A percentile compares a stretch with the other conserved stretches of the same genome.
Conservation (phyloP, 495 filamentous ascomycete genomes). For the Penicillium subrubescens region DNA sequence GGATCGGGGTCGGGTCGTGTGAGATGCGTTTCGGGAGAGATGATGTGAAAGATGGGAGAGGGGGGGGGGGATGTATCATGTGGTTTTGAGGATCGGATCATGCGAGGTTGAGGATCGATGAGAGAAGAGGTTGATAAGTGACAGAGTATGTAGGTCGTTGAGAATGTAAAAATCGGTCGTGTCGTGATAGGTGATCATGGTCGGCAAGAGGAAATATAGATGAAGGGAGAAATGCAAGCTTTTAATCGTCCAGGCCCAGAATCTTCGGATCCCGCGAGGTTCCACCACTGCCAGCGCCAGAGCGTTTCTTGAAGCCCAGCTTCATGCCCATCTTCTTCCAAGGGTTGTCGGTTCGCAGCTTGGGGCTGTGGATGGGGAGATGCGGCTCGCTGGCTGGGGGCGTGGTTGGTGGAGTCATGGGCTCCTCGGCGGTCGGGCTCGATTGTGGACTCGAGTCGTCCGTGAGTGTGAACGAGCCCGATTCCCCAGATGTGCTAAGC, state of each 20-base stretch:
- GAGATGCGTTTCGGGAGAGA: constrained; percentile 16
- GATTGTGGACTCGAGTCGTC: constrained; percentile 51
- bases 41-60: not conserved
- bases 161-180: not conserved
- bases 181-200: not conserved
- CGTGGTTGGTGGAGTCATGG: constrained; percentile 88
- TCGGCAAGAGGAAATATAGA: not conserved
- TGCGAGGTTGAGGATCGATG: constrained; percentile 15
- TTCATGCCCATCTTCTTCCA: constrained; percentile 89
- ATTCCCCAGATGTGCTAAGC: constrained; percentile 43
- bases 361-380: constrained; percentile 53
- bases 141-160: not conserved
- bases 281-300: constrained; percentile 33
- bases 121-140: constrained; percentile 4
- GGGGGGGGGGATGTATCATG: not conserved
- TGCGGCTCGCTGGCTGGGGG: constrained; percentile 68
- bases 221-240: not conserved
- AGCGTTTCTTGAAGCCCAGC: constrained; percentile 68
- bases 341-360: constrained; percentile 56
- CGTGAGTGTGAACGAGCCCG: constrained; percentile 38
- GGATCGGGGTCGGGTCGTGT: constrained; percentile 22
- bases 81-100: constrained; percentile 1
- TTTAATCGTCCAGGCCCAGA: constrained; percentile 39
- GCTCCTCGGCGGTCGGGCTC: constrained; percentile 57
- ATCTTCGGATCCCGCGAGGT: constrained; percentile 38